phyloP scores from a whole-genome alignment of 2,329 filamentous ascomycete genomes.

The Cladophialophora exuberans region DNA sequence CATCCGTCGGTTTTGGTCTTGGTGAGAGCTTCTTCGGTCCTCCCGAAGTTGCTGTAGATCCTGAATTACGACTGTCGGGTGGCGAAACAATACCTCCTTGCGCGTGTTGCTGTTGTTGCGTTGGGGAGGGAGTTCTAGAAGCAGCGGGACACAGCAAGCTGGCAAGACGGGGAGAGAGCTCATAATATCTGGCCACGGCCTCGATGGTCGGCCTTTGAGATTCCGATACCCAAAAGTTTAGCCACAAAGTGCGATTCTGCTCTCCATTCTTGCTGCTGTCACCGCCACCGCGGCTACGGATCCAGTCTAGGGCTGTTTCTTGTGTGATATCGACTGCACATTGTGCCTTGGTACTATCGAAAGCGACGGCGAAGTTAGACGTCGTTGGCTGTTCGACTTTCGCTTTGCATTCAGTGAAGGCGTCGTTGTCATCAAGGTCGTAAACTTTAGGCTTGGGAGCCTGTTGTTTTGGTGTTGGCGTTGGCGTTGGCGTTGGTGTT shows the following conservation, averaged over 20 bases:
- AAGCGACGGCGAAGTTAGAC: conserved; percentile 48
- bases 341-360: conserved; percentile 47
- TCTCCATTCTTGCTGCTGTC: conserved; percentile 2
- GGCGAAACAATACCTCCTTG: no score
- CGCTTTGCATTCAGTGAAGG: conserved; percentile 38
- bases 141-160: conserved; percentile 37
- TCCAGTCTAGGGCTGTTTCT: conserved; percentile 13
- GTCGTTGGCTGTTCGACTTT: conserved; percentile 38
- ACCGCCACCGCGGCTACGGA: no score
- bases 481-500: no score
- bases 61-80: background rate
- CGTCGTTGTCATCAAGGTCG: conserved; percentile 42
- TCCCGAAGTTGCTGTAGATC: background rate
- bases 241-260: conserved; percentile 16
- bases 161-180: conserved; percentile 40
- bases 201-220: conserved; percentile 15
- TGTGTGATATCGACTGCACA: conserved; percentile 42
- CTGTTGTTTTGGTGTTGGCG: no score
- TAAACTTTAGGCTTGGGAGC: conserved; percentile 10
- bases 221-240: conserved; percentile 29
- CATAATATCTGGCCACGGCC: conserved; percentile 33
- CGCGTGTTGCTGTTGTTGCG: background rate
- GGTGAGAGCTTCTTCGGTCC: background rate
- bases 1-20: conserved; percentile 1
- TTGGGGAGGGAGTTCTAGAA: background rate